These are phyloP conservation scores for Neurospora hispaniola DNA, from an alignment of 495 filamentous ascomycete species.

Conservation along the genomic window DNA sequence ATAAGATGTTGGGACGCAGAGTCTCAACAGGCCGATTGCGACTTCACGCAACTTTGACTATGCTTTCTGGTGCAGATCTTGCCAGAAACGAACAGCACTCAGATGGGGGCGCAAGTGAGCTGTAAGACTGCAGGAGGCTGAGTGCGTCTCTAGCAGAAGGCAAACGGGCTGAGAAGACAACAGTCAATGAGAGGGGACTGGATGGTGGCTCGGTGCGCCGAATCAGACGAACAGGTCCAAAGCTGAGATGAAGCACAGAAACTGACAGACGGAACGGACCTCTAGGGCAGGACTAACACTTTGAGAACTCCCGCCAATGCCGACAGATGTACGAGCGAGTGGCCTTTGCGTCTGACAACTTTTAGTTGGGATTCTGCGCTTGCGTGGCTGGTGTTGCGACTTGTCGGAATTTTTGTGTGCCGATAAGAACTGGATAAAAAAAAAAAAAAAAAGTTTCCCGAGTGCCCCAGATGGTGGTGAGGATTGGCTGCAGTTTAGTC, in stretches of 20 bases:
- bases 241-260: neutral
- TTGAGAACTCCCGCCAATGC: neutral
- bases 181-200: neutral
- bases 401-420: neutral
- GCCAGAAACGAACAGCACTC: neutral
- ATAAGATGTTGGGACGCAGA: neutral
- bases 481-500: constrained; percentile 4
- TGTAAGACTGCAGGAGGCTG: neutral
- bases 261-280: neutral
- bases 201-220: neutral
- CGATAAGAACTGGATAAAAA: neutral
- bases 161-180: neutral
- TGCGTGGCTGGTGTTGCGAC: neutral
- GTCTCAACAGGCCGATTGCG: neutral
- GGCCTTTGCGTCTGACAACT: neutral
- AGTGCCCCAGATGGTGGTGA: constrained; percentile 2
- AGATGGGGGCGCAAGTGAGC: neutral
- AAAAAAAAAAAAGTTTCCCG: neutral
- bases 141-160: neutral
- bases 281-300: neutral
- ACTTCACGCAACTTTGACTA: neutral
- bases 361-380: neutral
- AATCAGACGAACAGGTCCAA: neutral
- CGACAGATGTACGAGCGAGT: neutral
- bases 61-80: neutral